phyloP scores from a whole-genome alignment of 1,284 basidiomycete species.

The Rhizoctonia solani region DNA sequence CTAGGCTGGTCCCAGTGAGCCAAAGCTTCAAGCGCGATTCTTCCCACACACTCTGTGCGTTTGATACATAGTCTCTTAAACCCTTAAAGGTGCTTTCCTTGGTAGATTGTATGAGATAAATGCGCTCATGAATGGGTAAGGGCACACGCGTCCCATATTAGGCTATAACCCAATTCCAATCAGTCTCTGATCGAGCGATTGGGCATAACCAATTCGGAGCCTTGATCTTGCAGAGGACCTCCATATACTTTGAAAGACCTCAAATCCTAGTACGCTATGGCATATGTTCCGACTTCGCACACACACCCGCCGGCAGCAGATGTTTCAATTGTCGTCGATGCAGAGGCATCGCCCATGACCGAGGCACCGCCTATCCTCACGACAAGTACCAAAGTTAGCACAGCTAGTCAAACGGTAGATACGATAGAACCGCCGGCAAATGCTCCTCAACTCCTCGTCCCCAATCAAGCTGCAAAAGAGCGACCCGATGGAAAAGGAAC shows the following conservation, averaged over 20 bases:
- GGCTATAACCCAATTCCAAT: too few relatives aligned
- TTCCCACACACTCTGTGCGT: too few relatives aligned
- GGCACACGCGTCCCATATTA: neutral
- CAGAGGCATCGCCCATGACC: neutral
- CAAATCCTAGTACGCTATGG: constrained; percentile 3
- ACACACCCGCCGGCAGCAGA: constrained; percentile 21
- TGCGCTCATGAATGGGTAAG: too few relatives aligned
- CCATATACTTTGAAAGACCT: neutral
- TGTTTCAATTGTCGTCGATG: constrained; percentile 1
- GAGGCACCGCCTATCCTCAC: neutral
- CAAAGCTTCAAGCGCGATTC: neutral
- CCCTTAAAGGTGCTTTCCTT: too few relatives aligned
- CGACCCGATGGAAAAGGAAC: constrained; percentile 25
- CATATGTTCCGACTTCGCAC: constrained; percentile 24
- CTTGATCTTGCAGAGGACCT: neutral
- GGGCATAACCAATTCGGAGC: neutral
- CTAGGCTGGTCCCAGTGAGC: neutral
- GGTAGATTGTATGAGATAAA: too few relatives aligned
- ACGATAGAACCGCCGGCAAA: neutral
- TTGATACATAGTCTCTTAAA: too few relatives aligned
- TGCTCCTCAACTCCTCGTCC: neutral
- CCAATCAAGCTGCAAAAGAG: constrained; percentile 21
- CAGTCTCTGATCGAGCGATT: too few relatives aligned
- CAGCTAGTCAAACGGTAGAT: neutral
- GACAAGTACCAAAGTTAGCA: neutral